Base-by-base conservation (phyloP, 352 stramenopile species). In the Globisporangium cederbergense region DNA sequence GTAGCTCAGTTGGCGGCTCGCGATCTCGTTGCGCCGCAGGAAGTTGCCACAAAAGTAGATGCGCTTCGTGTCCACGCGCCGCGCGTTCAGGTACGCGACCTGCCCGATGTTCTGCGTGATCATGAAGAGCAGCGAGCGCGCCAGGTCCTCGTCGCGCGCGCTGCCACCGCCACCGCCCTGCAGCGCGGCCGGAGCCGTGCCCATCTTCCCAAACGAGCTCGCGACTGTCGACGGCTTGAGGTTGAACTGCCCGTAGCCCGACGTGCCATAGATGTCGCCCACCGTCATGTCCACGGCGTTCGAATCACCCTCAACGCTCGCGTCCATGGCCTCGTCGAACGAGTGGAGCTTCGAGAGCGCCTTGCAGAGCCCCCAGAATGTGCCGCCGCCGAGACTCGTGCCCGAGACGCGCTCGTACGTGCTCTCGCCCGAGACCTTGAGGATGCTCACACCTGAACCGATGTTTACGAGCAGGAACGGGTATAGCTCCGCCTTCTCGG, bases 41-140 rank as follows among this genome's bases (percentile, higher is more conserved):
- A 99, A 99, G 67, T 98, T 99, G 57, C 94, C 94, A 10, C 89
- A 94, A 74, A 98, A 98, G 69, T 97, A 96, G 70, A 99, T 99
- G 22, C 93, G 84, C 34, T 79, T 77, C 22, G 93, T 98, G 43
- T 93, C 81, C 72, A 94, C 87, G 20, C 97, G 81, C 68, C 94
- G 83, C 14, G 97, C 97, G 76, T 98, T 98, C 25, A 99, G 75
- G 74, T 98, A 98, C 20, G 97, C 96, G 6, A 99, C 65, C 60
- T 91, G 83, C 18, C 95, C 96, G 66, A 99, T 94, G 76, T 99
- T 99, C 65, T 98, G 98, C 25, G 97, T 99, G 52, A 99, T 97
- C 97, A 99, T 99, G 38, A 99, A 92, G 25, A 99, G 81, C 43
- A 99, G 75, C 34, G 96, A 94, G 53, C 94, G 80, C 6, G 95